phyloP scores from a whole-genome alignment of 2,329 filamentous ascomycete genomes.

The Stemphylium vesicarium region DNA sequence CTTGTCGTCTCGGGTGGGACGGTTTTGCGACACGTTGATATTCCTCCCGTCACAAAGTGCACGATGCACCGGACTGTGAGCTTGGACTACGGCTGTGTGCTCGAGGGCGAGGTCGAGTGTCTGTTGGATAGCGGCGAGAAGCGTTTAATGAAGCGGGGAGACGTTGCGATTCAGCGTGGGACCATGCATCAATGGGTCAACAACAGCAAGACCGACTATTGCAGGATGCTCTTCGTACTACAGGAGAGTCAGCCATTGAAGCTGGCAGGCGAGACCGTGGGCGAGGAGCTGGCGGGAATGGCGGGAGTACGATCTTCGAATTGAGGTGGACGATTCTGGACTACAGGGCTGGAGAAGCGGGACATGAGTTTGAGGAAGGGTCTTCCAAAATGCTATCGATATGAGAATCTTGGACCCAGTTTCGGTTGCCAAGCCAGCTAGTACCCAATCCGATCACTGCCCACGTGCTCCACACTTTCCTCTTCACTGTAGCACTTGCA shows the following conservation, averaged over 20 bases:
- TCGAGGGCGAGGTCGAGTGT: conserved; percentile 49
- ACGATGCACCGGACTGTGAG: conserved; percentile 52
- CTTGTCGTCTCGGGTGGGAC: conserved; percentile 57
- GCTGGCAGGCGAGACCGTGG: conserved; percentile 39
- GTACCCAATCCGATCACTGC: conserved; percentile 15
- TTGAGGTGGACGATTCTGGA: conserved; percentile 14
- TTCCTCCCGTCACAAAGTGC: conserved; percentile 42
- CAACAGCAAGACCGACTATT: conserved; percentile 40
- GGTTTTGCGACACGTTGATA: conserved; percentile 53
- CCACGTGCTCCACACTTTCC: conserved; percentile 20
- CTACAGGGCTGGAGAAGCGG: background rate
- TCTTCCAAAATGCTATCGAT: background rate
- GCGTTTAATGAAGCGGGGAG: conserved; percentile 45
- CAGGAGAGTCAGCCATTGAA: conserved; percentile 45
- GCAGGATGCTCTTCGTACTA: conserved; percentile 48
- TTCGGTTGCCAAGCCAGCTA: conserved; percentile 28
- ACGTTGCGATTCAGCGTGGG: conserved; percentile 49
- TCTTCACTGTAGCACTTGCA: conserved; percentile 4
- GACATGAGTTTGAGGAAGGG: background rate
- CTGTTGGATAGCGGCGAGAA: conserved; percentile 50
- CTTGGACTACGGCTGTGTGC: conserved; percentile 49
- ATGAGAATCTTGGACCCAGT: background rate
- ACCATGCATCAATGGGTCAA: conserved; percentile 52
- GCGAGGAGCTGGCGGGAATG: conserved; percentile 46
- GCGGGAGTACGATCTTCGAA: conserved; percentile 46